phyloP scores from a whole-genome alignment of 306 rosid species.

The Myrica gale region DNA sequence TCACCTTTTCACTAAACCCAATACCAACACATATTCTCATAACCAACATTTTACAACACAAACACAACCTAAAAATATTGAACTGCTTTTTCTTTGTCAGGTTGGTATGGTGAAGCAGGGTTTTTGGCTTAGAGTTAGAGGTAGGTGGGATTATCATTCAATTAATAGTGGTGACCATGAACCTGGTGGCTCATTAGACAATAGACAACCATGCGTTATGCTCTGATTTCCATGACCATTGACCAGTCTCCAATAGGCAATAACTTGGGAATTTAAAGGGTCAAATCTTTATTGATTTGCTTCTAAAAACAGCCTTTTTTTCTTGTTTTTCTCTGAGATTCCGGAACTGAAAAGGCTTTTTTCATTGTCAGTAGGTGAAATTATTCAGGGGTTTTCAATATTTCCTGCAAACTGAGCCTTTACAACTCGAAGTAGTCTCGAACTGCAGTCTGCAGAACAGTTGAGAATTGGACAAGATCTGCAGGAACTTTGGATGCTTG shows the following conservation, averaged over 20 bases:
- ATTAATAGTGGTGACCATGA: too few species aligned
- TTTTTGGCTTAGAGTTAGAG: too few species aligned
- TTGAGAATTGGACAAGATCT: conserved; percentile 43
- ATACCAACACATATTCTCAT: too few species aligned
- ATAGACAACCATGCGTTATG: background rate
- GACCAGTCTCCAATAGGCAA: background rate
- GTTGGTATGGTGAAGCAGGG: too few species aligned
- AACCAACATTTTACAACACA: too few species aligned
- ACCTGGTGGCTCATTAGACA: background rate
- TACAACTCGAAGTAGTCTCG: too few species aligned
- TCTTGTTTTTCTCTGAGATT: background rate
- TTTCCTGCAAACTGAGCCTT: conserved; percentile 13
- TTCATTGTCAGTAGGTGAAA: background rate
- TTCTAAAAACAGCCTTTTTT: background rate
- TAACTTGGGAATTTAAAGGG: background rate
- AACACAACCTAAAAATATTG: too few species aligned
- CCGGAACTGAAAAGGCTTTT: background rate
- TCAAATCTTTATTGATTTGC: background rate
- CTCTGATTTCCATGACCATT: background rate
- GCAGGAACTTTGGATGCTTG: conserved; percentile 43
- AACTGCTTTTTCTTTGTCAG: too few species aligned
- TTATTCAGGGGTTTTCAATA: background rate
- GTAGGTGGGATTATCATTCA: too few species aligned
- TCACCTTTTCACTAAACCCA: too few species aligned
- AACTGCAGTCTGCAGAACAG: conserved; percentile 2